These are phyloP conservation scores for Trypanosoma brucei DNA, from an alignment of 208 protist species.

Conservation along the genomic window DNA sequence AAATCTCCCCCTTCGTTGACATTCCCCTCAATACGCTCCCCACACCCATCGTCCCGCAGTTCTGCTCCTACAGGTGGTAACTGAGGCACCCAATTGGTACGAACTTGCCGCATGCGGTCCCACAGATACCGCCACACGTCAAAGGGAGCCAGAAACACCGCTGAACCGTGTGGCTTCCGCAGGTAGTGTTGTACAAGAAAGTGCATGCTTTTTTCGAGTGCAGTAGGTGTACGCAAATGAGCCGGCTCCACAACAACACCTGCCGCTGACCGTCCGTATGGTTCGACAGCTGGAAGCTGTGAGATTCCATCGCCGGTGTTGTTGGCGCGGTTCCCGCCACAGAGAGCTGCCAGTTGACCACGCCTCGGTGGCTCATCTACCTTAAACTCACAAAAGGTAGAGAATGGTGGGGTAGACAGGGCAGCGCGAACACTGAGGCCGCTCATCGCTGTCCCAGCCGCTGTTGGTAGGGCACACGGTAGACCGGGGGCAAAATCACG, in stretches of 20 bases:
- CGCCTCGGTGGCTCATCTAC: constrained; percentile 27
- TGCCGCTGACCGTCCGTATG: constrained; percentile 66
- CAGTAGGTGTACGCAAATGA: constrained; percentile 49
- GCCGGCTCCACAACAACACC: constrained; percentile 46
- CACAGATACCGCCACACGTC: constrained; percentile 80
- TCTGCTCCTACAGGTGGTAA: constrained; percentile 24
- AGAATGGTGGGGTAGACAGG: constrained; percentile 45
- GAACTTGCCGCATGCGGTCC: constrained; percentile 76
- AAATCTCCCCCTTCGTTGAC: constrained; percentile 21
- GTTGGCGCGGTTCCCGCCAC: constrained; percentile 35
- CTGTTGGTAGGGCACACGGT: too few relatives aligned
- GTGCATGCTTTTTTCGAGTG: constrained; percentile 84
- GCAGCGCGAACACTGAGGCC: constrained; percentile 35
- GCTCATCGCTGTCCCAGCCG: constrained; percentile 13
- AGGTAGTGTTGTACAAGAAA: constrained; percentile 83
- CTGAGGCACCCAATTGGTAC: constrained; percentile 75
- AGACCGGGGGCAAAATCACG: not conserved
- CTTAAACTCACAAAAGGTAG: constrained; percentile 35
- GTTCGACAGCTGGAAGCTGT: constrained; percentile 33
- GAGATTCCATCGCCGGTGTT: not conserved
- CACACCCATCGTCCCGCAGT: not conserved
- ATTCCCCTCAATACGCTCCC: not conserved
- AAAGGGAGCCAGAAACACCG: constrained; percentile 57
- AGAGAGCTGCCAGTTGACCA: constrained; percentile 47
- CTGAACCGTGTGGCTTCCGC: constrained; percentile 54